Base-by-base conservation (phyloP, 2,329 filamentous ascomycete species). In the Diaporthe sp. region DNA sequence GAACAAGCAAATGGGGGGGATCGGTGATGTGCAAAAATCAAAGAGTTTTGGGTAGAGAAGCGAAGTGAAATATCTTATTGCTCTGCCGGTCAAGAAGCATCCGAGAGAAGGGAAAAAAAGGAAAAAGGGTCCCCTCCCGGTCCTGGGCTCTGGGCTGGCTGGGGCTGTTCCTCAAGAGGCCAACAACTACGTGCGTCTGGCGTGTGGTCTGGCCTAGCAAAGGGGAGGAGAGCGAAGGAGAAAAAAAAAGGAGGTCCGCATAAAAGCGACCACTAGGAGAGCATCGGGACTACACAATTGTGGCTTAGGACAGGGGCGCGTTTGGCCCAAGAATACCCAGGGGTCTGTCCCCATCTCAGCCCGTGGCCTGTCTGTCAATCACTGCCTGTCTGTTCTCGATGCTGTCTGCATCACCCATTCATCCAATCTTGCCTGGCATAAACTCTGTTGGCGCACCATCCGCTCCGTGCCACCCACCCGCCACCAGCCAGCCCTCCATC, bases 221-320 rank as follows among this genome's bases (percentile, higher is more conserved):
- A 68, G 62, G 55, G 58, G 46, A 65, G 28, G 46, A 53, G 25
- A 17, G 22, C 25, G 51, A 31, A 55, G 51, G n/a, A 55, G 49
- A 46, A 37, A 49, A 68, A 69, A 75, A 75, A 75, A 75, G 72
- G 67, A 72, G 73, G 69, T 67, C 72, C 49, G 73, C 73, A 76
- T 76, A 72, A 74, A 69, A 76, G 65, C 46, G 53, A 61, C 49
- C 57, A 62, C 70, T 68, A 73, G 62, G 68, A 57, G 65, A 44
- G 49, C 62, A 53, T 49, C 58, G 59, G 62, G 42, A 42, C 62
- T 58, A 46, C 70, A 51, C 31, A 49, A 49, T 44, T 74, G 74
- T 75, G 74, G 74, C 74, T 76, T 74, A 76, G 75, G 53, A 74
- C 51, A 44, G 46, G 58, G 65, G 46, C 49, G 19, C 58, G 57